Evolutionary conservation across 192 early-diverging fungal species (phyloP).

Genomic region (Linderina pennispora): DNA sequence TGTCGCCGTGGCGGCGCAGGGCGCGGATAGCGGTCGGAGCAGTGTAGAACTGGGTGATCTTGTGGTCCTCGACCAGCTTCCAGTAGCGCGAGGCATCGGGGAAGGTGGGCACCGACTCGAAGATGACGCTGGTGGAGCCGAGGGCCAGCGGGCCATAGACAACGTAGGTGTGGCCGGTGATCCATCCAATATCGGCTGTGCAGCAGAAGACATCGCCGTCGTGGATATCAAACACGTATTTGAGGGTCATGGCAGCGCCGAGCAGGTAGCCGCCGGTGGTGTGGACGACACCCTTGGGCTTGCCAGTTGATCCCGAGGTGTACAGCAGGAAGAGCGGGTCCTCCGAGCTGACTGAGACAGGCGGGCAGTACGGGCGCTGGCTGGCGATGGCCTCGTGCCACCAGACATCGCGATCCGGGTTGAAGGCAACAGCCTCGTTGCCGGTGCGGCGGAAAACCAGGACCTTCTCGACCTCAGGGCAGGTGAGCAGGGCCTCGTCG

Average conservation of each 20-base stretch:
- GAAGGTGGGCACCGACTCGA: conserved; percentile 93
- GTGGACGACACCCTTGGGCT: conserved; percentile 92
- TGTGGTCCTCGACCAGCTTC: conserved; percentile 81
- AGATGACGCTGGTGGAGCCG: conserved; percentile 88
- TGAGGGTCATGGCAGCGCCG: conserved; percentile 77
- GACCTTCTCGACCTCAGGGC: conserved; percentile 75
- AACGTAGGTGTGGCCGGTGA: conserved; percentile 85
- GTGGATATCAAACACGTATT: conserved; percentile 95
- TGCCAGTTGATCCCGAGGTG: conserved; percentile 86
- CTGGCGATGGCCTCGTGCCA: conserved; percentile 87
- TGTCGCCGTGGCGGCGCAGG: conserved; percentile 80
- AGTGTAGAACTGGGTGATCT: conserved; percentile 96
- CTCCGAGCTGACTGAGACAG: conserved; percentile 78
- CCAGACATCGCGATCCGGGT: conserved; percentile 77
- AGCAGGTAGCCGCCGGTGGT: conserved; percentile 94
- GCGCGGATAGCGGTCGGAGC: conserved; percentile 97
- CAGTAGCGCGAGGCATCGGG: conserved; percentile 79
- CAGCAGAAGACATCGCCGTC: conserved; percentile 84
- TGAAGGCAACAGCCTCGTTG: conserved; percentile 67
- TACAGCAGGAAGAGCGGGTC: conserved; percentile 96
- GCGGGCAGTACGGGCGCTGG: conserved; percentile 83
- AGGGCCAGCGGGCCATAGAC: conserved; percentile 86
- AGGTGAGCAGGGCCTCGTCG: conserved; percentile 77
- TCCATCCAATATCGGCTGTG: conserved; percentile 94
- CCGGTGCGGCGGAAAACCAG: conserved; percentile 91